These are phyloP conservation scores for Kwoniella dejecticola DNA, from an alignment of 768 basidiomycete species.

Conservation along the genomic window DNA sequence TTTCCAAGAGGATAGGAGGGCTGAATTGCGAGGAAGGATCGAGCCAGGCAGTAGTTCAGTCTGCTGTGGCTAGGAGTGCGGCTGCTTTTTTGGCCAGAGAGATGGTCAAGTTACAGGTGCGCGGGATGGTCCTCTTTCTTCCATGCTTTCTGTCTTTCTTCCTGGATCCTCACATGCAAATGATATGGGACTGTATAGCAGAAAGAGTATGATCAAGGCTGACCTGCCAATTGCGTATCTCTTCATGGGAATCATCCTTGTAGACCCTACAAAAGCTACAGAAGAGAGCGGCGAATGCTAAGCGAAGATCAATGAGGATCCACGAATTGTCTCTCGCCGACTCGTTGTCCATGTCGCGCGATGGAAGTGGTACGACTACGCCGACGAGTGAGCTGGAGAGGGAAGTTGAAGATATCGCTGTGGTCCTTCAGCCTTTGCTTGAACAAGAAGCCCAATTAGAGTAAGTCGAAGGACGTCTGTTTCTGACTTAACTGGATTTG, in stretches of 20 bases:
- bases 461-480: constrained; percentile 28
- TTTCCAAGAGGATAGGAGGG: constrained; percentile 79
- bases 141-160: too few species aligned
- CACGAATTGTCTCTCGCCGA: constrained; percentile 36
- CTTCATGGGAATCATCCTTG: too few species aligned
- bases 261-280: constrained; percentile 50
- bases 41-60: constrained; percentile 81
- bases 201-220: too few species aligned
- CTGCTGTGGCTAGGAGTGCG: constrained; percentile 74
- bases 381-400: constrained; percentile 47
- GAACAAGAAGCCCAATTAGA: constrained; percentile 93
- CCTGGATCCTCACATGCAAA: too few species aligned
- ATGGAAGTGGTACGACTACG: constrained; percentile 2
- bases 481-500: background rate
- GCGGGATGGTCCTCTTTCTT: too few species aligned
- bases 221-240: too few species aligned
- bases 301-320: constrained; percentile 30
- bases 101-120: constrained; percentile 78
- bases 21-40: constrained; percentile 67
- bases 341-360: constrained; percentile 7
- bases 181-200: too few species aligned
- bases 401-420: constrained; percentile 72
- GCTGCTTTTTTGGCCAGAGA: constrained; percentile 82
- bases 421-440: constrained; percentile 77
- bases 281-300: constrained; percentile 34